phyloP scores from a whole-genome alignment of 768 basidiomycete genomes.

The Amanita polypyramis region DNA sequence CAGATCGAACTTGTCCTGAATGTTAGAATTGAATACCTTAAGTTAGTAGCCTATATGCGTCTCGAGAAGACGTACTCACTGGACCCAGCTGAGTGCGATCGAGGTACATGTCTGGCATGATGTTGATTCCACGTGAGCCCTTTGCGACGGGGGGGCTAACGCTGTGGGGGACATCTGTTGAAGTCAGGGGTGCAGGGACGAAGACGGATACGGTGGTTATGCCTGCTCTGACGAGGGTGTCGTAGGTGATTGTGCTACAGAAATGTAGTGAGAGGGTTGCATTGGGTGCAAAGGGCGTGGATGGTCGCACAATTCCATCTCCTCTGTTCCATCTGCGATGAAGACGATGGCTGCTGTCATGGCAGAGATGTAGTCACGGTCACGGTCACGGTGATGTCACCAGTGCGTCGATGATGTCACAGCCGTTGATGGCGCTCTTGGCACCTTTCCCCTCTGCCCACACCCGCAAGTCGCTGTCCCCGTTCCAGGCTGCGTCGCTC shows the following conservation, averaged over 20 bases:
- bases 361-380: too few species aligned
- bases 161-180: slow-evolving; percentile 13
- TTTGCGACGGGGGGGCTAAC: slow-evolving; percentile 39
- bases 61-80: slow-evolving; percentile 20
- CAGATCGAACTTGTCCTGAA: slow-evolving; percentile 55
- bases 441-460: slow-evolving; percentile 39
- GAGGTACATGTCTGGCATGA: slow-evolving; percentile 55
- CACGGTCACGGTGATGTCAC: slow-evolving; percentile 15
- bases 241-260: slow-evolving; percentile 67
- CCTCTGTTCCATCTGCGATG: slow-evolving; percentile 77
- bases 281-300: background rate
- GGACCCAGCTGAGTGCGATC: slow-evolving; percentile 34
- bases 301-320: slow-evolving; percentile 71
- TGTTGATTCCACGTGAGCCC: slow-evolving; percentile 65
- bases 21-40: background rate
- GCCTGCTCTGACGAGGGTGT: slow-evolving; percentile 73
- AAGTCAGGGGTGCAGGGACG: slow-evolving; percentile 31
- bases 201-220: slow-evolving; percentile 57
- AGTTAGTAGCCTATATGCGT: too few species aligned
- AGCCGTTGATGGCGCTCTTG: slow-evolving; percentile 20
- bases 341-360: slow-evolving; percentile 66
- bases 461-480: slow-evolving; percentile 35
- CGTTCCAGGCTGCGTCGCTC: slow-evolving; percentile 41
- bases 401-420: too few species aligned
- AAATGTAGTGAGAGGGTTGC: background rate